Evolutionary conservation across 768 basidiomycete species (phyloP), one percentile per base, ranked within the genome.

Genomic region (Strobilomyces confusus): DNA sequence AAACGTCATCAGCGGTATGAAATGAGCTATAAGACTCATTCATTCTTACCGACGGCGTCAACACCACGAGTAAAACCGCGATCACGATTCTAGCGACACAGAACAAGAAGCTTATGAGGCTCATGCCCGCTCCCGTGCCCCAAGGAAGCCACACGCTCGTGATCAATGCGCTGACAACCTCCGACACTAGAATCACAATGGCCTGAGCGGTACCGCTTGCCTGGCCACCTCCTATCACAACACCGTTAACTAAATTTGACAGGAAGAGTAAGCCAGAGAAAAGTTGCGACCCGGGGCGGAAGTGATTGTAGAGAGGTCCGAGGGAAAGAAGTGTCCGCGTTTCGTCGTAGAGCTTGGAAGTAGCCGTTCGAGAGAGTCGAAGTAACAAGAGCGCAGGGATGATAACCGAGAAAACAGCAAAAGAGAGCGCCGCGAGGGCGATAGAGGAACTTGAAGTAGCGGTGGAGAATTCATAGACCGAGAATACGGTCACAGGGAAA

Each of bases 71-170:
- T 32, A 99, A 71, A 14, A 98, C 93, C 3, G 91, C 89, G 22
- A 93, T 81, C 25, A 94, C 85, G 62, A 97, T 95, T 58, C 95
- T 79, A 20, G 89, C 85, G 5, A 95, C 89, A 54, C 92, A 93
- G 62, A 95, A 87, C 63, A 97, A 74, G 76, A 98, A 98, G 67
- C 91, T 93, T 54, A 95, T 86, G 33, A 94, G 77, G 14, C 95
- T 95, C 97, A 98, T 98, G 56, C 92, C 90, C 2, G 95, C 93
- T 1, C 95, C 93, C 49, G 88, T 88, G 29, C 92, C 92, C 95
- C 95, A 99, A 17, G 95, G 95, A 54, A 97, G 79, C 92, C 92
- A 97, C 30, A 95, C 76, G 56, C 90, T 94, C 30, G 95, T 97
- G 25, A 90, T 82, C 53, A 98, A 74, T 6, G 94, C 91, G 41